Evolutionary conservation across 78 protist species (phyloP).

Genomic region (slime mould (Dictyostelium discoideum)): dicty_2.7 NC_007088.5:914501-915000

Average conservation of each 20-base stretch:
- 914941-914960: constrained; percentile 15
- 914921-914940: background rate
- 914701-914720: too few relatives aligned
- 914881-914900: background rate
- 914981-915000: constrained; percentile 2
- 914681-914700: too few relatives aligned
- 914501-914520: too few relatives aligned
- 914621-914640: too few relatives aligned
- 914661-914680: too few relatives aligned
- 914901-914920: background rate
- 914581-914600: too few relatives aligned
- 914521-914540: too few relatives aligned
- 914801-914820: background rate
- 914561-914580: too few relatives aligned
- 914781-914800: background rate
- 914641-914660: too few relatives aligned
- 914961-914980: background rate
- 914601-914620: too few relatives aligned
- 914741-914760: background rate
- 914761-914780: background rate
- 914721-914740: background rate
- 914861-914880: background rate
- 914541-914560: too few relatives aligned
- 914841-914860: background rate
- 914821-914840: background rate